Evolutionary conservation across 352 stramenopile genomes (phyloP), one percentile per base, ranked within the genome.

Genomic region (Poterioochromonas sp.): DNA sequence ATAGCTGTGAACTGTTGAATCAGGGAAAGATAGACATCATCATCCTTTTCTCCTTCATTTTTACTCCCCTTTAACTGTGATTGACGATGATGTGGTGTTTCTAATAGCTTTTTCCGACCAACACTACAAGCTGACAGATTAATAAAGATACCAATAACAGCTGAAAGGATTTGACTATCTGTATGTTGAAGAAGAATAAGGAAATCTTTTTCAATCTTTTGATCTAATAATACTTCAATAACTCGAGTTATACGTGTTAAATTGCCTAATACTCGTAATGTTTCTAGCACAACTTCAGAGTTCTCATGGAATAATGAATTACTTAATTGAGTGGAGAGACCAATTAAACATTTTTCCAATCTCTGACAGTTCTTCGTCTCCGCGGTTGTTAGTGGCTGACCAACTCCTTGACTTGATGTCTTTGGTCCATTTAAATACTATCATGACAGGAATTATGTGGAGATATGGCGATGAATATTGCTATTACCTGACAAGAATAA

Each of bases 251-350:
- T 11, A 1, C 65, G 12, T 26, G 65, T 74, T 22, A 71, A 29
- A 44, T 74, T 54, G 34, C 65, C 65, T 26, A 74, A 54, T 29
- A 54, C 65, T 40, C 65, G 37, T 34, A 37, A 34, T 39, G 65
- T 35, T 54, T 74, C 65, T 18, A 74, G 43, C 3, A 74, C 65
- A 39, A 74, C 32, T 39, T 74, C 65, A 26, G 37, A 15, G n/a
- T 74, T 74, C 37, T 58, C 65, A 54, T 74, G 37, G 32, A 74
- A 74, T 18, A 74, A 34, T n/a, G 3, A 34, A 15, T 58, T 35
- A 5, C 2, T 8, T 26, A 74, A 18, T 2, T 39, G 65, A 32
- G 1, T 34, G 5, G 65, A 12, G 1, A 74, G 15, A n/a, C 12
- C 15, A 40, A 71, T 5, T 29, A 44, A 71, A 22, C 1, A 43